These are phyloP conservation scores for Pueraria montana DNA, from an alignment of 306 rosid species.

Conservation along the genomic window DNA sequence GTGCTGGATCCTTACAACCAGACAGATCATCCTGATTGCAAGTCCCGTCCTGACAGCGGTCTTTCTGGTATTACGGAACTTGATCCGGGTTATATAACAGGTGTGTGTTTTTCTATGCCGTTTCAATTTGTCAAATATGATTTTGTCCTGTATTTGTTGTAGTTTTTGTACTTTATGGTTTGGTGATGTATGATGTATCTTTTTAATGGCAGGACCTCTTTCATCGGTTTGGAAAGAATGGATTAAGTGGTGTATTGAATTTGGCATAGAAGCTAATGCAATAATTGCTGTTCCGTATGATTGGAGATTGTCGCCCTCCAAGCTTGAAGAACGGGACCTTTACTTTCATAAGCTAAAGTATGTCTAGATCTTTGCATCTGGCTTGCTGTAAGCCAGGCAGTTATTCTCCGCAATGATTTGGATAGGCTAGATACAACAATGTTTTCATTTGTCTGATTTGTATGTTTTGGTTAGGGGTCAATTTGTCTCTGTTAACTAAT, in stretches of 20 bases:
- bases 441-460: conserved; percentile 10
- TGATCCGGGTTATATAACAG: conserved; percentile 98
- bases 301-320: conserved; percentile 93
- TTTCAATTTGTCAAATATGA: background rate
- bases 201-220: conserved; percentile 79
- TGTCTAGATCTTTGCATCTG: conserved; percentile 51
- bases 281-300: conserved; percentile 97
- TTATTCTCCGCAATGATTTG: conserved; percentile 31
- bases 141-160: conserved; percentile 11
- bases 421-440: conserved; percentile 10
- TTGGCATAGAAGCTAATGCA: conserved; percentile 97
- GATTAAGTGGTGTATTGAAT: conserved; percentile 98
- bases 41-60: conserved; percentile 96
- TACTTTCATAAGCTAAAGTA: conserved; percentile 98
- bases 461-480: background rate
- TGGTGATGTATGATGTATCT: background rate
- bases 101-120: conserved; percentile 43
- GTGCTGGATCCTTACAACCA: conserved; percentile 89
- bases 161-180: conserved; percentile 7
- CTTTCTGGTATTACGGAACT: conserved; percentile 98
- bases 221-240: conserved; percentile 98
- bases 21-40: conserved; percentile 94
- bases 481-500: conserved; percentile 4
- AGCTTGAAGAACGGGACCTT: conserved; percentile 96
- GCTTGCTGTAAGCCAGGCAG: conserved; percentile 22